A percentile compares a stretch with the other conserved stretches of the same genome.
These are phyloP conservation scores for Rhododendron mucronatum DNA, from an alignment of 148 eudicot species.

Conservation along the genomic window DNA sequence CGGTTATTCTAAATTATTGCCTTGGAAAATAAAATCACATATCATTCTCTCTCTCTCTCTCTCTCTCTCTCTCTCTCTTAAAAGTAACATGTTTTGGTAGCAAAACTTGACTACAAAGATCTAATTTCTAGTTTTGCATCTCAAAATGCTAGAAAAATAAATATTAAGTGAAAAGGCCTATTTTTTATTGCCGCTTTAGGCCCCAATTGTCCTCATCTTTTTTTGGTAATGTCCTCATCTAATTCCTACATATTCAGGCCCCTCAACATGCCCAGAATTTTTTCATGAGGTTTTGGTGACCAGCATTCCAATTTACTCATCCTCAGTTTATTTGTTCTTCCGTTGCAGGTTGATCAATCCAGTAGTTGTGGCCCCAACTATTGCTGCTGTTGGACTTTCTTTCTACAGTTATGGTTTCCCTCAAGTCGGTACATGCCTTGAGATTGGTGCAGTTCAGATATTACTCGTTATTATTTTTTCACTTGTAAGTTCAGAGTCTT, in stretches of 20 bases:
- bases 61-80: not conserved
- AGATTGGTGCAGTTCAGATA: constrained; percentile 90
- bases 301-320: not conserved
- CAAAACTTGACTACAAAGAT: not conserved
- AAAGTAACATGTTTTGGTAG: not conserved
- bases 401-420: constrained; percentile 97
- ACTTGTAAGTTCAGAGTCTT: constrained; percentile 63
- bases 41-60: not conserved
- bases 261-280: not conserved
- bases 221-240: not conserved
- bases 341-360: constrained; percentile 78
- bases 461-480: constrained; percentile 78
- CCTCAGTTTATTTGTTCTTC: not conserved
- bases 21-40: not conserved
- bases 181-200: not conserved
- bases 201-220: not conserved
- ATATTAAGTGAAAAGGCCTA: not conserved
- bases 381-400: constrained; percentile 97
- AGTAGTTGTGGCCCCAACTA: constrained; percentile 95
- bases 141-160: too few species aligned
- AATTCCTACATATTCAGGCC: not conserved
- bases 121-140: not conserved
- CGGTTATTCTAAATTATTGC: too few species aligned
- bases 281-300: not conserved
- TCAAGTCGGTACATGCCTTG: constrained; percentile 84